A percentile compares a stretch with the other conserved stretches of the same genome.
These are phyloP conservation scores for Mercurialis annua DNA, from an alignment of 345 rosid genomes.

Conservation along the genomic window DNA sequence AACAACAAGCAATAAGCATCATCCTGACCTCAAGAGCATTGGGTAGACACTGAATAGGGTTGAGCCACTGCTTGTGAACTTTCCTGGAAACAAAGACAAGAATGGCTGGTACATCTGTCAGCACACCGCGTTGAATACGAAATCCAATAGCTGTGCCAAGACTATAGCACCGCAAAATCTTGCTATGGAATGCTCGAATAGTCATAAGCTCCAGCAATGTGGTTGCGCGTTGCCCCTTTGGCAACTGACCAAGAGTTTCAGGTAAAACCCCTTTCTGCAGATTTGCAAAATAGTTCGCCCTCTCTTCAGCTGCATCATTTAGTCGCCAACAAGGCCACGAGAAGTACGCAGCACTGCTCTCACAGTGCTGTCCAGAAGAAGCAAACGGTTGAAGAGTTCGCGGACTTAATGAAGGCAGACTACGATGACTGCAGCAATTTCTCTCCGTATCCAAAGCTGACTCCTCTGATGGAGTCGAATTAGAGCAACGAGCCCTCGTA, in stretches of 20 bases:
- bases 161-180: slow-evolving; percentile 72
- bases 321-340: slow-evolving; percentile 84
- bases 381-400: slow-evolving; percentile 57
- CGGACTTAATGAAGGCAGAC: slow-evolving; percentile 46
- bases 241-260: slow-evolving; percentile 60
- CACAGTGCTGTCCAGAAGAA: slow-evolving; percentile 76
- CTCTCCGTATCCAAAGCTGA: slow-evolving; percentile 69
- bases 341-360: slow-evolving; percentile 86
- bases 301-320: slow-evolving; percentile 78
- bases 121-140: slow-evolving; percentile 64
- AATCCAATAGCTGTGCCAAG: slow-evolving; percentile 98
- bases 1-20: neutral
- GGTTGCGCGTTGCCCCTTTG: slow-evolving; percentile 80
- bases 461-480: slow-evolving; percentile 62
- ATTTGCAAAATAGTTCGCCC: slow-evolving; percentile 89
- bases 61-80: slow-evolving; percentile 94
- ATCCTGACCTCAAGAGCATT: slow-evolving; percentile 68
- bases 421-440: slow-evolving; percentile 45
- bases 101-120: slow-evolving; percentile 82
- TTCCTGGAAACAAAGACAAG: slow-evolving; percentile 92
- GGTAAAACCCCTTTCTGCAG: slow-evolving; percentile 92
- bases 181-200: slow-evolving; percentile 93
- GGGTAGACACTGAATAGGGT: slow-evolving; percentile 75
- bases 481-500: slow-evolving; percentile 45
- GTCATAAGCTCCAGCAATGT: slow-evolving; percentile 92